Base-by-base conservation (phyloP, 345 rosid genomes). In the Ailanthus altissimus region DNA sequence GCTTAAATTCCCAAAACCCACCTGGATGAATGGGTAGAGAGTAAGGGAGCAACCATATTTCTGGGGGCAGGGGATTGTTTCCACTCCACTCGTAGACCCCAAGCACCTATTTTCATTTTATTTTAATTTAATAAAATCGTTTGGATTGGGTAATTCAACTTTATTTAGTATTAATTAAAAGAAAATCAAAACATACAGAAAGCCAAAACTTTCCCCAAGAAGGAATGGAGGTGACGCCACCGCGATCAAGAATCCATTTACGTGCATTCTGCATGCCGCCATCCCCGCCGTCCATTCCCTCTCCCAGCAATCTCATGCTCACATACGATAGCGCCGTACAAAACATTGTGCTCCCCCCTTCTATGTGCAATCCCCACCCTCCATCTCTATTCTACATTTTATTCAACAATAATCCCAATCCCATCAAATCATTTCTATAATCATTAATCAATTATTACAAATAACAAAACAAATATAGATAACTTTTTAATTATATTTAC, bases 121-220 rank as follows among this genome's bases (percentile, higher is more conserved):
- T n/a, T n/a, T n/a, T n/a, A n/a, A n/a, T n/a, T n/a, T n/a, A n/a
- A n/a, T n/a, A n/a, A n/a, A n/a, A n/a, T n/a, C n/a, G n/a, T n/a
- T n/a, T n/a, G n/a, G n/a, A n/a, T n/a, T n/a, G n/a, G n/a, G n/a
- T n/a, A n/a, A n/a, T n/a, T n/a, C n/a, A n/a, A n/a, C n/a, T n/a
- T n/a, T n/a, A n/a, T n/a, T n/a, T n/a, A n/a, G n/a, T n/a, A n/a
- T n/a, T n/a, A n/a, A n/a, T n/a, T n/a, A 32, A 32, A 32, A 32
- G 38, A 16, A 12, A 20, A 25, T 73, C 15, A n/a, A n/a, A n/a
- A n/a, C 47, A 38, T 84, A 92, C 93, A 4, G 96, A 85, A 40
- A 93, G 89, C 94, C 91, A 93, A 75, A 87, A 64, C 82, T 93
- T 93, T 16, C 96, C 97, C 97, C 96, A 93, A 0, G 96, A 86